phyloP scores from a whole-genome alignment of 352 stramenopile species.

The Phytophthora fragariaefolia region DNA sequence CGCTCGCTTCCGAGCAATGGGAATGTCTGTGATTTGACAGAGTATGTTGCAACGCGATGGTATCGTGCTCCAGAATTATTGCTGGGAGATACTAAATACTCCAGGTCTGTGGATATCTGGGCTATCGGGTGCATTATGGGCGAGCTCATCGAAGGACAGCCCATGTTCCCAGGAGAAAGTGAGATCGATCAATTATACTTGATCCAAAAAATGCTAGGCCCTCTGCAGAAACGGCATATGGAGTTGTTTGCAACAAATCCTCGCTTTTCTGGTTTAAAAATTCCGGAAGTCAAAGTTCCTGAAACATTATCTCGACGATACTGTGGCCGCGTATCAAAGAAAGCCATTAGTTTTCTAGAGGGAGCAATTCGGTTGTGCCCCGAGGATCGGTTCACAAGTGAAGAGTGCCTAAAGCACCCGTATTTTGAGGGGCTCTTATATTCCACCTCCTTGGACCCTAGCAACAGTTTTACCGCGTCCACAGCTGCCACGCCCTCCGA shows the following conservation, averaged over 20 bases:
- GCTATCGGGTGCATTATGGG: conserved; percentile 98
- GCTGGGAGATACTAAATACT: conserved; percentile 99
- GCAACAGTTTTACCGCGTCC: conserved; percentile 6
- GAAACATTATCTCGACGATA: conserved; percentile 94
- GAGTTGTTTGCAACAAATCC: conserved; percentile 93
- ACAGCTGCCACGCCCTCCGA: conserved; percentile 25
- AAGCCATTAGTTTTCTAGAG: conserved; percentile 84
- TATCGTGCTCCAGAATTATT: conserved; percentile 99
- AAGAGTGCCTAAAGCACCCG: conserved; percentile 83
- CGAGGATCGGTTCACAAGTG: conserved; percentile 73
- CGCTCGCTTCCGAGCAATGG: conserved; percentile 78
- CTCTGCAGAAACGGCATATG: conserved; percentile 93
- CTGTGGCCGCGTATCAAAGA: conserved; percentile 86
- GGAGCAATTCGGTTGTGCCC: conserved; percentile 78
- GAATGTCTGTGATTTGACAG: conserved; percentile 95
- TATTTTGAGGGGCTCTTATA: conserved; percentile 87
- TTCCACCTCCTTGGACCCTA: conserved; percentile 17
- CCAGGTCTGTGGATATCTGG: conserved; percentile 96
- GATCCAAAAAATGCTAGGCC: conserved; percentile 99
- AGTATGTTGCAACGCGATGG: conserved; percentile 99
- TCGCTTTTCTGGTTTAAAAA: conserved; percentile 93
- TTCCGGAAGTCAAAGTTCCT: conserved; percentile 91
- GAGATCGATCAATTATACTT: conserved; percentile 99
- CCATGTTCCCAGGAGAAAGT: conserved; percentile 98
- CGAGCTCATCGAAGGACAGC: conserved; percentile 96